A percentile compares a stretch with the other conserved stretches of the same genome.
Evolutionary conservation across 805 yeast species (phyloP).

Genomic region (Candida lessepsii): DNA sequence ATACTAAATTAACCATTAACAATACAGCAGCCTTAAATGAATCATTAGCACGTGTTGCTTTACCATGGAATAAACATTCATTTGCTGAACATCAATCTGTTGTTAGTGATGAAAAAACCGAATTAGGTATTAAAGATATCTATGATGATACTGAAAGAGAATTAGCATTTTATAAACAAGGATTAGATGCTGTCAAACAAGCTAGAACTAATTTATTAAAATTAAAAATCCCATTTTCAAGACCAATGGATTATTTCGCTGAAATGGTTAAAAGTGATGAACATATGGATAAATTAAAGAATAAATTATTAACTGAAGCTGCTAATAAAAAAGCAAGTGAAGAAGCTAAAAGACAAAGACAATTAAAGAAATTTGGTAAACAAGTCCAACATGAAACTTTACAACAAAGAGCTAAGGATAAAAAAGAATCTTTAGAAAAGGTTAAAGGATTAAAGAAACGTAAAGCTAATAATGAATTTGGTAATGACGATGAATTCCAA

Average conservation of each 20-base stretch:
- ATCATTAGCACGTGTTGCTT: constrained; percentile 61
- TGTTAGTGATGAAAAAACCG: constrained; percentile 59
- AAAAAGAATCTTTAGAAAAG: constrained; percentile 85
- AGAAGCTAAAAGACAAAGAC: constrained; percentile 92
- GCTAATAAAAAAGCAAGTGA: constrained; percentile 85
- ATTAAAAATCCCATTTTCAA: constrained; percentile 79
- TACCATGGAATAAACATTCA: constrained; percentile 63
- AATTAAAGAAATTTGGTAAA: constrained; percentile 94
- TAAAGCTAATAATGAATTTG: constrained; percentile 73
- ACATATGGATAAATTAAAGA: constrained; percentile 93
- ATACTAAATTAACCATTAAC: constrained; percentile 84
- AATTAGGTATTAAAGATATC: constrained; percentile 72
- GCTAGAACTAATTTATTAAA: constrained; percentile 67
- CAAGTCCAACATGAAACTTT: constrained; percentile 92
- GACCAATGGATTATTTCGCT: constrained; percentile 96
- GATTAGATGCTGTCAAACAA: constrained; percentile 74
- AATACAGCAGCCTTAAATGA: constrained; percentile 81
- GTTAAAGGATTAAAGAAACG: constrained; percentile 88
- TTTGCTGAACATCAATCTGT: constrained; percentile 85
- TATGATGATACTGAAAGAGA: constrained; percentile 97
- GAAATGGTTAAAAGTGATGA: constrained; percentile 98
- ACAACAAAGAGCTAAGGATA: constrained; percentile 90
- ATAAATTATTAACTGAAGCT: constrained; percentile 74
- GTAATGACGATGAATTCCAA: constrained; percentile 71
- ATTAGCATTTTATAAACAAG: constrained; percentile 92